Evolutionary conservation across 495 filamentous ascomycete genomes (phyloP).

Genomic region (Aspergillus nidulans): DNA sequence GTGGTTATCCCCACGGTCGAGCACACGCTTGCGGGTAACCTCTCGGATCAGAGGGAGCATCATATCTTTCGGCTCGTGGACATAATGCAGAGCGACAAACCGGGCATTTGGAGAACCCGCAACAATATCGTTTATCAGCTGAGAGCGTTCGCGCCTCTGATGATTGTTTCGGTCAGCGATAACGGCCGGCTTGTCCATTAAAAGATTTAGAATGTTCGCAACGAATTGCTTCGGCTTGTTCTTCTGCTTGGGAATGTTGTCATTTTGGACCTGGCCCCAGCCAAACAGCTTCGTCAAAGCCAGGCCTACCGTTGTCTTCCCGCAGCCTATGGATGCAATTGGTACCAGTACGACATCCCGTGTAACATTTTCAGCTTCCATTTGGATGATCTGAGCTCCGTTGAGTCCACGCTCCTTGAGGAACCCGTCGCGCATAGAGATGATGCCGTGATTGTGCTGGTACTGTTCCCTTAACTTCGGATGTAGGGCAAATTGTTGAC

Average conservation of each 20-base stretch:
- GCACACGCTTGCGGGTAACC: constrained; percentile 73
- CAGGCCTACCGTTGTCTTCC: constrained; percentile 89
- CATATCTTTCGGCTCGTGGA: constrained; percentile 63
- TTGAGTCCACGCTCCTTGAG: constrained; percentile 73
- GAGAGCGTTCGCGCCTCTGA: constrained; percentile 75
- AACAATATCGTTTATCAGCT: constrained; percentile 76
- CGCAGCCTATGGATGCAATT: constrained; percentile 89
- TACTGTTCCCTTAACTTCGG: constrained; percentile 62
- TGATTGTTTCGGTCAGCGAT: constrained; percentile 96
- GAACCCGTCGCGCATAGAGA: constrained; percentile 81
- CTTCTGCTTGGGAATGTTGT: constrained; percentile 79
- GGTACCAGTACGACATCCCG: constrained; percentile 73
- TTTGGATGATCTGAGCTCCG: constrained; percentile 75
- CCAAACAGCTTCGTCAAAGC: constrained; percentile 78
- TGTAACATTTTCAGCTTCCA: constrained; percentile 54
- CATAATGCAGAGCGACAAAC: constrained; percentile 89
- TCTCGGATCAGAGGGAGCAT: constrained; percentile 60
- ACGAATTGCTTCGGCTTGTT: constrained; percentile 70
- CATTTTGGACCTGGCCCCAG: constrained; percentile 96
- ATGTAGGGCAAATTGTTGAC: constrained; percentile 62
- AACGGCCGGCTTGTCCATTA: constrained; percentile 63
- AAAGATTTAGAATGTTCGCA: constrained; percentile 53
- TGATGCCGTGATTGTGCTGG: constrained; percentile 91
- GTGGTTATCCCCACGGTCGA: constrained; percentile 89
- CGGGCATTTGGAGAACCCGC: constrained; percentile 53